Base-by-base conservation (phyloP, 805 yeast genomes). In the Ogataea methanolica region DNA sequence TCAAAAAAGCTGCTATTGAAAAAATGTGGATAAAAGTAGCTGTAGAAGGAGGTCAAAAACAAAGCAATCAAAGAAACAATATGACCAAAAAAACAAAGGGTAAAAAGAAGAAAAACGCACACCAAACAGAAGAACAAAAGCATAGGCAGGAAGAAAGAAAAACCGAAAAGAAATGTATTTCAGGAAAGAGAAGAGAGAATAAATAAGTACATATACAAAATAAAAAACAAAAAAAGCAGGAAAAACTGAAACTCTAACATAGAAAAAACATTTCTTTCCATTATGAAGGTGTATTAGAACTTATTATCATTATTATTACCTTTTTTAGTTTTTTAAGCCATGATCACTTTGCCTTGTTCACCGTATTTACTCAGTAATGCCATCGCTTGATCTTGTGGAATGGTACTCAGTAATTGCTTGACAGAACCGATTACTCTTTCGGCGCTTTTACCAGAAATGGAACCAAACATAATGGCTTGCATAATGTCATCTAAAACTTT, bases 371-470 rank as follows among this genome's bases (percentile, higher is more conserved):
- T 80, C 49, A 88, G 69, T 44, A 89, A 59, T 7, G 72, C 70
- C 72, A 86, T 67, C 4, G 88, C 91, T 53, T 85, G 83, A 15
- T 73, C 75, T 56, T 81, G 88, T 2, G 96, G 89, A 33, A 88
- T 56, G 6, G 79, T 71, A 17, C 81, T 74, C 46, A 91, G 68
- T 39, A 88, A 70, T 49, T 74, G 73, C 66, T 86, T 88, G 0
- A 86, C 76, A 1, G 88, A 74, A 4, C 66, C 68, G 5, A 84
- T 85, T 7, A 80, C 79, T 31, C 74, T 74, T 48, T 80, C 81
- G 1, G 91, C 92, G n/a, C 83, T 77, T 51, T 79, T 76, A 7
- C 95, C 96, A 17, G 71, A 68, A 41, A 91, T 73, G 1, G 91
- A 71, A 23, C 76, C 79, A 58, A 80, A 80, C n/a, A 77, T 70